Base-by-base conservation (phyloP, 1,284 basidiomycete species). In the Hemileia vastatrix region DNA sequence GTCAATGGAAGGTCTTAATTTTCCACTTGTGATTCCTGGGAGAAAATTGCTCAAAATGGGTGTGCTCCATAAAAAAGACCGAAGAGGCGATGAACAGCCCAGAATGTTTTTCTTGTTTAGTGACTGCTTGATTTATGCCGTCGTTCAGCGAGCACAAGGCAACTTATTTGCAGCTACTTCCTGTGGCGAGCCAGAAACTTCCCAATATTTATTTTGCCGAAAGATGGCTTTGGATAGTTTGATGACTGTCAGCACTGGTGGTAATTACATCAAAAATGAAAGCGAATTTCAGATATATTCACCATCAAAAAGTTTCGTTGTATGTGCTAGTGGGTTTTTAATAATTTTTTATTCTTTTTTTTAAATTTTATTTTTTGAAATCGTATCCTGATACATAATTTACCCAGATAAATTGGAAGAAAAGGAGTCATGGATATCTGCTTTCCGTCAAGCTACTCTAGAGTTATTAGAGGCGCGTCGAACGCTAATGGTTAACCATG, bases 81-180 rank as follows among this genome's bases (percentile, higher is more conserved):
- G 68, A 3, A 36, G 55, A 1, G 64, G 67, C 2, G 65, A 68
- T 15, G 67, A 72, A 32, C 57, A 84, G 65, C 43, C 54, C 13
- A 80, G 85, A 51, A 84, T 87, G 64, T 86, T 91, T 70, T 78
- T 91, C 11, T 80, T 92, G 0, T 88, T 92, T 73, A 86, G 84
- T 6, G 89, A 92, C 74, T 84, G 84, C 67, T 75, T 92, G 18
- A 70, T 91, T 24, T 90, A 88, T 84, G 80, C 50, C 15, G 57
- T 13, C 6, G 36, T 13, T 31, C 57, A 6, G 21, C n/a, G 5
- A 31, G 23, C n/a, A 18, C 40, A 21, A 43, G 49, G 24, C 43
- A 4, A 33, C 3, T 33, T 23, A 23, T 6, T 32, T 33, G 24
- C 43, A 27, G 44, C 43, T 3, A 47, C 6, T 6, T 49, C n/a